Evolutionary conservation across 768 basidiomycete genomes (phyloP).

Genomic region (Rhodocollybia butyracea): DNA sequence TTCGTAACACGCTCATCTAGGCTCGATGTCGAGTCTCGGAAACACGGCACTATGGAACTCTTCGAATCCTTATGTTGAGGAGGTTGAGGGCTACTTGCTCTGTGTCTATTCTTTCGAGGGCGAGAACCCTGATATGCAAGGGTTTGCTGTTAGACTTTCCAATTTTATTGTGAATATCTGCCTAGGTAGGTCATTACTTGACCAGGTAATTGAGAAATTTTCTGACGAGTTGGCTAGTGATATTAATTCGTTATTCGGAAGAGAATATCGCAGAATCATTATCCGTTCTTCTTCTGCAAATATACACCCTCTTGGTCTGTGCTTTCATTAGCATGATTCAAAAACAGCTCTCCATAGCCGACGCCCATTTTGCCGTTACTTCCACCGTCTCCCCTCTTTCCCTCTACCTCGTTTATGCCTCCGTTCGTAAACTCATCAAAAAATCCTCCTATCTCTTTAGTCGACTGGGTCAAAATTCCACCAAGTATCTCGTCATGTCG

Average conservation of each 20-base stretch:
- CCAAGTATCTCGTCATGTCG: neutral
- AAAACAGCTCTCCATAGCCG: constrained; percentile 5
- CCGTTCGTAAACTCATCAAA: neutral
- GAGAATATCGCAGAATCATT: constrained; percentile 5
- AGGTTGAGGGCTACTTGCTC: neutral
- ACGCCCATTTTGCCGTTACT: constrained; percentile 10
- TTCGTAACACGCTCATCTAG: neutral
- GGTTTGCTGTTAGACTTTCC: constrained; percentile 8
- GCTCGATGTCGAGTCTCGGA: neutral
- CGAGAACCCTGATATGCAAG: constrained; percentile 12
- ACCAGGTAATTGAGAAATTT: too few relatives aligned
- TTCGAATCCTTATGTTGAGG: neutral
- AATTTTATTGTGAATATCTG: constrained; percentile 11
- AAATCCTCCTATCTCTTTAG: constrained; percentile 2
- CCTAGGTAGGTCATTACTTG: constrained; percentile 2
- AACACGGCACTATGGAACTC: neutral
- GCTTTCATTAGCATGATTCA: constrained; percentile 7
- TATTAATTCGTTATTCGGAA: constrained; percentile 8
- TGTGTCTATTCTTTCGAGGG: constrained; percentile 2
- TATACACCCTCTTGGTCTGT: constrained; percentile 6
- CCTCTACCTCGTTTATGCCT: constrained; percentile 7
- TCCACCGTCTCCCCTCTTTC: constrained; percentile 10
- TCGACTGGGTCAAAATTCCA: neutral
- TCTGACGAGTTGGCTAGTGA: neutral
- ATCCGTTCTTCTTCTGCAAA: constrained; percentile 6